Conservation (phyloP, 2,329 filamentous ascomycete species). For the Calonectria pauciramosa region DNA sequence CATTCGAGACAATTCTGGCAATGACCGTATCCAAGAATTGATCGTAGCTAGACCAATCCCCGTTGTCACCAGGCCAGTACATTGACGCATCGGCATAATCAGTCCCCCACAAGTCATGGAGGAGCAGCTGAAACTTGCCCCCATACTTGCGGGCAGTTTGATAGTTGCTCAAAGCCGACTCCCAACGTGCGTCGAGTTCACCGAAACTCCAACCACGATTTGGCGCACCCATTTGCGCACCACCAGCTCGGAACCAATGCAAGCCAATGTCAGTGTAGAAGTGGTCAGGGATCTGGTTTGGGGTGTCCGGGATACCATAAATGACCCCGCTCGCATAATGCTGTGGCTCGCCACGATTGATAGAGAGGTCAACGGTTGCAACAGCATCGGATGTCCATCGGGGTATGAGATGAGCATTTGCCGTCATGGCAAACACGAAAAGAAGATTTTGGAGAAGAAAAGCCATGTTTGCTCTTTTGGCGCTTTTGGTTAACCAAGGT, state of each 20-base stretch:
- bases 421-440: background rate
- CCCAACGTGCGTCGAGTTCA: background rate
- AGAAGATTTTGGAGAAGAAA: background rate
- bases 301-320: constrained; percentile 1
- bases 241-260: background rate
- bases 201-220: background rate
- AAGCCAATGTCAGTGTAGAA: constrained; percentile 10
- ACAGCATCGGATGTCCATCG: background rate
- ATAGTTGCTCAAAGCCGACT: background rate
- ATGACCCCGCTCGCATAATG: background rate
- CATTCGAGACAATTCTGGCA: background rate
- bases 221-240: background rate
- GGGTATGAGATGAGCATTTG: background rate
- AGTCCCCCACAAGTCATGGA: constrained; percentile 3
- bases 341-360: background rate
- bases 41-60: background rate
- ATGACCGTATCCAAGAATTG: background rate
- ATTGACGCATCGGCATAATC: background rate
- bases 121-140: constrained; percentile 2
- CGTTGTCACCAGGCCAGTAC: background rate
- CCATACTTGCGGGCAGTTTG: background rate
- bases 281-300: constrained; percentile 4
- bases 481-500: background rate
- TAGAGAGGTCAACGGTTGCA: background rate
- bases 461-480: background rate